phyloP scores from a whole-genome alignment of 768 basidiomycete genomes.

The Tremella fuciformis region DNA sequence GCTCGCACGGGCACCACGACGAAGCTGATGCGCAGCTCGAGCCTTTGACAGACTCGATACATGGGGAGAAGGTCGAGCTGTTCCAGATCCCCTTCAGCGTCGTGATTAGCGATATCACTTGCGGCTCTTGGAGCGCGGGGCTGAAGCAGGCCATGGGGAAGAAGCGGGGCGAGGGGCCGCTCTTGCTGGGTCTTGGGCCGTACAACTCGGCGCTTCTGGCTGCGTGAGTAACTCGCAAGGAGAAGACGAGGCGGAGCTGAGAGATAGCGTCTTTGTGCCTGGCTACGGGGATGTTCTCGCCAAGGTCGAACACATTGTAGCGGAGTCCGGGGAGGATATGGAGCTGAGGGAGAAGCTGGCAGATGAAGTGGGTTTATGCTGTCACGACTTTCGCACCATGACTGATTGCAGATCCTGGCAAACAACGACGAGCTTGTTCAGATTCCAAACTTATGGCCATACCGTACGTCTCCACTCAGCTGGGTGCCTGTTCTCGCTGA shows the following conservation, averaged over 20 bases:
- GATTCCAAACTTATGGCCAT: conserved; percentile 6
- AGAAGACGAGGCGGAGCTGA: conserved; percentile 1
- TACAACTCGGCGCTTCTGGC: conserved; percentile 2
- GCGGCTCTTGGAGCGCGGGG: background rate
- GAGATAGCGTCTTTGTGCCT: background rate
- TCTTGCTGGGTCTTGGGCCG: conserved; percentile 1
- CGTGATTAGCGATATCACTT: conserved; percentile 1
- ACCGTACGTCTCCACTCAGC: background rate
- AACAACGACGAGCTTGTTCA: conserved; percentile 11
- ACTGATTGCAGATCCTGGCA: conserved; percentile 6
- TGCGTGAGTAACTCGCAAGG: background rate
- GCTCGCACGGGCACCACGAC: background rate
- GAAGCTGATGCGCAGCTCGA: conserved; percentile 1
- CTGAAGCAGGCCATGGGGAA: background rate
- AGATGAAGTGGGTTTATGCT: background rate
- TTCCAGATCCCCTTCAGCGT: conserved; percentile 3
- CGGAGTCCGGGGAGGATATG: background rate
- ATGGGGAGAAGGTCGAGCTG: background rate
- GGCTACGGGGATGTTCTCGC: conserved; percentile 3
- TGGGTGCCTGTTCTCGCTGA: background rate
- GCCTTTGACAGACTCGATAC: background rate
- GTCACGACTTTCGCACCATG: background rate
- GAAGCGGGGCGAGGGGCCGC: background rate
- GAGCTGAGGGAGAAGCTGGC: conserved; percentile 1
- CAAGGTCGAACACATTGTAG: conserved; percentile 1